A percentile compares a stretch with the other conserved stretches of the same genome.
Evolutionary conservation across 495 filamentous ascomycete genomes (phyloP).

Genomic region (Penicillium alfredii): DNA sequence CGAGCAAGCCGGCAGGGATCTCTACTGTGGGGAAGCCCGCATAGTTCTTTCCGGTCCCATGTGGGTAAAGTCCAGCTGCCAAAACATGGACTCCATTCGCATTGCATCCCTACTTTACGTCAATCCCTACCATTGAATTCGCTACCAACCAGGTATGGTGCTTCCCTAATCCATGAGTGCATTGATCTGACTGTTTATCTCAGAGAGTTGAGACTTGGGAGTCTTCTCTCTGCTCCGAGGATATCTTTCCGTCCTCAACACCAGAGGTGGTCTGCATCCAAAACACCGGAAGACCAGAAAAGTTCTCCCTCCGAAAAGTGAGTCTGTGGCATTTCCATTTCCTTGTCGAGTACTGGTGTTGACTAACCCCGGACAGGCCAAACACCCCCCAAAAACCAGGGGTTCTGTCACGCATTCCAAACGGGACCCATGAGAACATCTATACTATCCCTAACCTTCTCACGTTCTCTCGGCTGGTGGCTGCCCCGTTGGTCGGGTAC

Average conservation of each 20-base stretch:
- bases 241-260: conserved; percentile 10
- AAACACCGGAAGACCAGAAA: conserved; percentile 17
- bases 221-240: not conserved
- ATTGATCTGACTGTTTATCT: conserved; percentile 3
- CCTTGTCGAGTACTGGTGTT: no score
- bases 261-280: conserved; percentile 22
- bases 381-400: conserved; percentile 23
- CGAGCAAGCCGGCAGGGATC: conserved; percentile 7
- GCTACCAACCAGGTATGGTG: conserved; percentile 10
- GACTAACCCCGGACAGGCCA: not conserved
- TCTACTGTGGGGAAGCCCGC: not conserved
- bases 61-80: conserved; percentile 1
- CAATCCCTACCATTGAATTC: not conserved
- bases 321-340: conserved; percentile 1
- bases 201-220: conserved; percentile 2
- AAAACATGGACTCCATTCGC: not conserved
- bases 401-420: conserved; percentile 44
- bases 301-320: conserved; percentile 14
- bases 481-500: conserved; percentile 84
- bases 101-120: conserved; percentile 12
- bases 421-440: conserved; percentile 72
- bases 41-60: conserved; percentile 1
- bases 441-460: conserved; percentile 92
- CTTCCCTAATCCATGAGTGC: not conserved
- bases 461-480: conserved; percentile 78